phyloP scores from a whole-genome alignment of 2,329 filamentous ascomycete species.

The Sporothrix sp. region DNA sequence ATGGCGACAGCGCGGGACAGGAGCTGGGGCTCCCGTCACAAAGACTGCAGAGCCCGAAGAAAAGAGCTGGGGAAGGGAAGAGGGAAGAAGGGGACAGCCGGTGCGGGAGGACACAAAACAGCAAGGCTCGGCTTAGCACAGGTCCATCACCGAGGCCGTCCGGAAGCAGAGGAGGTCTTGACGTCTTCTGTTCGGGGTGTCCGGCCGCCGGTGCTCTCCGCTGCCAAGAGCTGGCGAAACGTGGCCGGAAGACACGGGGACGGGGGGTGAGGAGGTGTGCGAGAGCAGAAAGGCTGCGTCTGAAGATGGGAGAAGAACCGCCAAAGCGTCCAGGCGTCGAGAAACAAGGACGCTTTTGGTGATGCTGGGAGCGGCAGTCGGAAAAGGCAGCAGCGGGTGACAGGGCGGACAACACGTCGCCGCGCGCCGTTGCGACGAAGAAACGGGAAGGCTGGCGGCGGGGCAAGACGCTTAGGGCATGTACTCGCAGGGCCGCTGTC shows the following conservation, averaged over 20 bases:
- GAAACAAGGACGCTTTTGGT: no score
- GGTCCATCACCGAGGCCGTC: slow-evolving; percentile 1
- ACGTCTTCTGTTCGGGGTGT: background rate
- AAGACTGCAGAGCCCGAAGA: background rate
- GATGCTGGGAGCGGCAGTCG: background rate
- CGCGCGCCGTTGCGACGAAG: slow-evolving; percentile 9
- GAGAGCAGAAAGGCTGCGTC: no score
- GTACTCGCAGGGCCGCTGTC: no score
- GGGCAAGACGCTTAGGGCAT: background rate
- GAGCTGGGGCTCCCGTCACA: background rate
- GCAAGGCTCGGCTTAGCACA: background rate
- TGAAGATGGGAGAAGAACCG: no score
- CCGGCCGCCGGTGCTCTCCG: no score
- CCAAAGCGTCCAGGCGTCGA: background rate
- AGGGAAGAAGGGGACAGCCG: background rate
- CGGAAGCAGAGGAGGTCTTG: no score
- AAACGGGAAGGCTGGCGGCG: background rate
- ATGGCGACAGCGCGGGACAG: slow-evolving; percentile 36
- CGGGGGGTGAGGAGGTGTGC: no score
- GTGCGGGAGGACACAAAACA: background rate
- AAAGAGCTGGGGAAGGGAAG: background rate
- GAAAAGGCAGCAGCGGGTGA: slow-evolving; percentile 6
- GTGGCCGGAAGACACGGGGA: slow-evolving; percentile 6
- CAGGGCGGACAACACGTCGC: slow-evolving; percentile 9
- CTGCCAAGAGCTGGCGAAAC: slow-evolving; percentile 1